These are phyloP conservation scores for Xylaria polymorpha DNA, from an alignment of 2,329 filamentous ascomycete genomes.

Conservation along the genomic window DNA sequence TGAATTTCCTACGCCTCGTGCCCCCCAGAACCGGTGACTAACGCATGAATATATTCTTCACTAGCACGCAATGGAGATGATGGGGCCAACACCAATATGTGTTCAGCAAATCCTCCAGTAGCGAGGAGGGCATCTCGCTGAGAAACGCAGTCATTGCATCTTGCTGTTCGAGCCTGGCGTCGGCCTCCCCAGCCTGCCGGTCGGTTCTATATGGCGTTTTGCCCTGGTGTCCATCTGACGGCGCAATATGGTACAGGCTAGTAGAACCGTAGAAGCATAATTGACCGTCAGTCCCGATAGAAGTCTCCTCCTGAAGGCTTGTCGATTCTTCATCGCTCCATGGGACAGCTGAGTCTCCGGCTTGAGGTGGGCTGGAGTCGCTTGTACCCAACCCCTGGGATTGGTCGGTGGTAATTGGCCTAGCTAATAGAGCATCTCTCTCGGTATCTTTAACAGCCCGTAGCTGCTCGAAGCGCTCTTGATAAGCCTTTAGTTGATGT, in stretches of 20 bases:
- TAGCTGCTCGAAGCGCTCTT: constrained; percentile 3
- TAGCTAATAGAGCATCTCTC: constrained; percentile 3
- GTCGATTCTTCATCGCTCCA: background rate
- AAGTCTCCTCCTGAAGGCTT: background rate
- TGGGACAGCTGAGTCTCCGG: background rate
- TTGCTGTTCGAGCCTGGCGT: background rate
- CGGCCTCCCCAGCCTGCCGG: background rate
- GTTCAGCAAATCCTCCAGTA: constrained; percentile 1
- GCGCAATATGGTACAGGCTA: background rate
- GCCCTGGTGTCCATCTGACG: background rate
- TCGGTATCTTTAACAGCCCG: background rate
- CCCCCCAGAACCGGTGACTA: background rate
- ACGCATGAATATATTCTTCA: constrained; percentile 17
- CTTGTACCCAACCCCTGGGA: background rate
- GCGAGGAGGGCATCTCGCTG: background rate
- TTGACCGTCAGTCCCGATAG: background rate
- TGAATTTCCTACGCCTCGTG: background rate
- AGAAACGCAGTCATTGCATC: background rate
- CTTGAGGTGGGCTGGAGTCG: background rate
- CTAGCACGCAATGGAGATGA: constrained; percentile 11
- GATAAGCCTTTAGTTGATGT: constrained; percentile 15
- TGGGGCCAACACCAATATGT: constrained; percentile 19
- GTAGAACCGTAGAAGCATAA: background rate
- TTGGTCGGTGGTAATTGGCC: background rate
- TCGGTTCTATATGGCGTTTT: background rate